A percentile compares a stretch with the other conserved stretches of the same genome.
phyloP scores from a whole-genome alignment of 306 rosid species.

The Quillaja saponaria region DNA sequence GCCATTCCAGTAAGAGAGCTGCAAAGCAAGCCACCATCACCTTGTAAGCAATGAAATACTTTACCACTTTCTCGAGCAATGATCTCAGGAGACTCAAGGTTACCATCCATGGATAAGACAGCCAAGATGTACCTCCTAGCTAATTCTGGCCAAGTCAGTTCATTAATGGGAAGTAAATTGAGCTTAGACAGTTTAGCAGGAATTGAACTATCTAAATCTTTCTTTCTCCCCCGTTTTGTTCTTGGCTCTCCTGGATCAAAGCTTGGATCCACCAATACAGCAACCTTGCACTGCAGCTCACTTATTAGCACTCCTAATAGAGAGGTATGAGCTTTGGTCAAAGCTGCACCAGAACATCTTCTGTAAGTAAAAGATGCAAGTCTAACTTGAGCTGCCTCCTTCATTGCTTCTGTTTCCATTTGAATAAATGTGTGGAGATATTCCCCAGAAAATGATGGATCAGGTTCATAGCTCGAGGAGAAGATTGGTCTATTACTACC shows the following conservation, averaged over 20 bases:
- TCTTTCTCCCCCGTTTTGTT: slow-evolving; percentile 89
- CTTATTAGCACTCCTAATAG: slow-evolving; percentile 77
- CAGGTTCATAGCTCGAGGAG: slow-evolving; percentile 43
- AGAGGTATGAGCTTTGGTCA: slow-evolving; percentile 85
- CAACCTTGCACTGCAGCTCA: slow-evolving; percentile 88
- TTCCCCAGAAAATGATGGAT: slow-evolving; percentile 41
- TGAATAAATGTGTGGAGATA: slow-evolving; percentile 70
- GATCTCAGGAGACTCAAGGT: slow-evolving; percentile 83
- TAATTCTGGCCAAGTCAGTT: slow-evolving; percentile 97
- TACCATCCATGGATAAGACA: slow-evolving; percentile 89
- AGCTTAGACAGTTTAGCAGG: slow-evolving; percentile 67
- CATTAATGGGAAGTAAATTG: slow-evolving; percentile 87
- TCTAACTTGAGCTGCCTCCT: slow-evolving; percentile 75
- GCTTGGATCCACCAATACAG: slow-evolving; percentile 89
- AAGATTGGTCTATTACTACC: slow-evolving; percentile 36
- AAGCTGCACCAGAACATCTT: slow-evolving; percentile 78
- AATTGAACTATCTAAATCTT: slow-evolving; percentile 67
- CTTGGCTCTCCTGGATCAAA: slow-evolving; percentile 91
- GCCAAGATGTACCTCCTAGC: slow-evolving; percentile 85
- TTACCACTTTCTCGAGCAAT: slow-evolving; percentile 89
- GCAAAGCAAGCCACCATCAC: slow-evolving; percentile 99
- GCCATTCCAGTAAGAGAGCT: slow-evolving; percentile 96
- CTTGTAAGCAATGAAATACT: slow-evolving; percentile 92
- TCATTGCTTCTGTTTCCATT: slow-evolving; percentile 76
- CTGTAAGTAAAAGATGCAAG: slow-evolving; percentile 66